Conservation (phyloP, 169 alveolate species). For the Perkinsus olseni region DNA sequence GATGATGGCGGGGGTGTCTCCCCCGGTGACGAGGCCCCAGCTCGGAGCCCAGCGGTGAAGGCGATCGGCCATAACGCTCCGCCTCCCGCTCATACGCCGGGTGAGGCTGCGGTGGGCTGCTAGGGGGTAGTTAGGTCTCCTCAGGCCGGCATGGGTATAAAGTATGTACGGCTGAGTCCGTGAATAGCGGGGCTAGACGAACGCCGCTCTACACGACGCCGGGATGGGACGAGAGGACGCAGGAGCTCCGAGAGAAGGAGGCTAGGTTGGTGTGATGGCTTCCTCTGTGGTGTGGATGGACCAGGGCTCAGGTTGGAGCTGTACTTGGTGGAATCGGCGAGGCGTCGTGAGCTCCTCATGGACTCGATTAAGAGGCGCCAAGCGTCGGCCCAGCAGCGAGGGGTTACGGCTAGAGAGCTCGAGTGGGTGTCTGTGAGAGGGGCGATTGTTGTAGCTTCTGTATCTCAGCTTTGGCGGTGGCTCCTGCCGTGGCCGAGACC, state of each 20-base stretch:
- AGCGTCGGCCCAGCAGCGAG: background rate
- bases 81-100: background rate
- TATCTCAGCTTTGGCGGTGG: background rate
- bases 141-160: background rate
- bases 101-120: background rate
- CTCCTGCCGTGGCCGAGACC: too few species aligned
- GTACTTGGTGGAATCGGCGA: background rate
- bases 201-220: background rate
- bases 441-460: background rate
- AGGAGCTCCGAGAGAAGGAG: background rate
- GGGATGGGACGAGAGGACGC: background rate
- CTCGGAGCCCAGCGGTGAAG: background rate
- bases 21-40: background rate
- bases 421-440: background rate
- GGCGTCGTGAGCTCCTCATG: background rate
- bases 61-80: background rate
- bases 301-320: background rate
- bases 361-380: background rate
- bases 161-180: background rate
- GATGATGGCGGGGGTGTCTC: background rate
- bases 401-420: background rate
- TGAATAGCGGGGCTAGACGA: background rate
- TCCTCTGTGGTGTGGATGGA: background rate
- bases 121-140: background rate
- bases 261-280: background rate